Base-by-base conservation (phyloP, 495 filamentous ascomycete genomes). In the Xylaria cubensis region DNA sequence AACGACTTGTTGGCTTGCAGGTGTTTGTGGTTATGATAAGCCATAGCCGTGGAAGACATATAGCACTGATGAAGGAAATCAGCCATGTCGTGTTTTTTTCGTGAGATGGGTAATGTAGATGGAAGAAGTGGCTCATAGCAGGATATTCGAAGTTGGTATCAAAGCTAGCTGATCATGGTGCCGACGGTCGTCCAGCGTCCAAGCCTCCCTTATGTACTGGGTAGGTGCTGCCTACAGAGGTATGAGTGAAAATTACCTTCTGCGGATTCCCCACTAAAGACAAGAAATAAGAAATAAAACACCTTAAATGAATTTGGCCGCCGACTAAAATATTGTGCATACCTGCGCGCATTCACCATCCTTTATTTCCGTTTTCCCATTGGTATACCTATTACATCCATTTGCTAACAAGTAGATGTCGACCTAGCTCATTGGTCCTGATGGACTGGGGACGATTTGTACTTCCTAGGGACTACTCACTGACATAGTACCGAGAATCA, bases 101-200 rank as follows among this genome's bases (percentile, higher is more conserved):
- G 61, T 42, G n/a, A 5, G 21, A 64, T 36, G 61, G 29, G 26
- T 6, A 24, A 6, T 42, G 21, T 24, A 44, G 36, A 64, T 44
- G 58, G 58, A 39, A 61, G 58, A 61, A 61, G 58, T 61, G 58
- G 58, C 21, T 39, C 10, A 61, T 10, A 44, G 61, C n/a, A 44
- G 21, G 61, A 26, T 29, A 44, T 64, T 64, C 21, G 21, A 44
- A 9, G 39, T 21, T 64, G 53, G 9, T 44, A 64, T 64, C 39
- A 39, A 64, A 64, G 61, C 61, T 64, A 42, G 59, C 36, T 63
- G 59, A 39, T 36, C 36, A 44, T 39, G 61, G 36, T 26, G 39
- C 19, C 2, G 10, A 41, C 21, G 61, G 39, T 44, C 9, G 39
- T 24, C 61, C 36, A 36, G 36, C 26, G 26, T 29, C 61, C 61